A percentile compares a stretch with the other conserved stretches of the same genome.
These are phyloP conservation scores for Pezizomycotina sp. DNA, from an alignment of 2,329 filamentous ascomycete species.

Conservation along the genomic window DNA sequence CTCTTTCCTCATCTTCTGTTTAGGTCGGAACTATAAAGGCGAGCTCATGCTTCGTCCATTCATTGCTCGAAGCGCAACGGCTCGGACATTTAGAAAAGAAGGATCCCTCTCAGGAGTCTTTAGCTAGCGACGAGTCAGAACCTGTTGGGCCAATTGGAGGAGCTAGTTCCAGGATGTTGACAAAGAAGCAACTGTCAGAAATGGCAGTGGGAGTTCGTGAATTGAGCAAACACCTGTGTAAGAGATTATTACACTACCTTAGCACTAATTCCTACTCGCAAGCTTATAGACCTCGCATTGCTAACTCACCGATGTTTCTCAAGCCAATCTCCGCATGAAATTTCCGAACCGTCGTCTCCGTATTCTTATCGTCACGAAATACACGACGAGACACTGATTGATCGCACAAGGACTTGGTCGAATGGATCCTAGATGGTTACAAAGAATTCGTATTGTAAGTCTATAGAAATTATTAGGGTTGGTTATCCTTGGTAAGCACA, in stretches of 20 bases:
- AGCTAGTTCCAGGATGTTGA: conserved; percentile 56
- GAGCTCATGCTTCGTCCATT: conserved; percentile 48
- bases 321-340: conserved; percentile 39
- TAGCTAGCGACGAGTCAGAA: conserved; percentile 9
- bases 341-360: conserved; percentile 66
- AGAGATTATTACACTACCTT: not conserved
- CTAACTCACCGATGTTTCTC: not conserved
- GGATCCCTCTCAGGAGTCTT: conserved; percentile 30
- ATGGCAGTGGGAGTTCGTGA: conserved; percentile 95
- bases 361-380: conserved; percentile 84
- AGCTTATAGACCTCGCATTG: not conserved
- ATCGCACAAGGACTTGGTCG: conserved; percentile 58
- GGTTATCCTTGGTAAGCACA: conserved; percentile 6
- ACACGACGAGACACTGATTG: conserved; percentile 68
- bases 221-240: conserved; percentile 69
- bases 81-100: conserved; percentile 19
- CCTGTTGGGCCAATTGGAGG: conserved; percentile 29
- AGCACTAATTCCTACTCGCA: not conserved
- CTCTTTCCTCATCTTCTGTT: conserved; percentile 16
- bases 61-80: conserved; percentile 44
- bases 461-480: not conserved
- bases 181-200: conserved; percentile 85
- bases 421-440: conserved; percentile 64
- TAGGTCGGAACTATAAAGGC: conserved; percentile 27
- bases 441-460: conserved; percentile 57